phyloP scores from a whole-genome alignment of 768 basidiomycete genomes.

The Dictyophora rubrovolvata region DNA sequence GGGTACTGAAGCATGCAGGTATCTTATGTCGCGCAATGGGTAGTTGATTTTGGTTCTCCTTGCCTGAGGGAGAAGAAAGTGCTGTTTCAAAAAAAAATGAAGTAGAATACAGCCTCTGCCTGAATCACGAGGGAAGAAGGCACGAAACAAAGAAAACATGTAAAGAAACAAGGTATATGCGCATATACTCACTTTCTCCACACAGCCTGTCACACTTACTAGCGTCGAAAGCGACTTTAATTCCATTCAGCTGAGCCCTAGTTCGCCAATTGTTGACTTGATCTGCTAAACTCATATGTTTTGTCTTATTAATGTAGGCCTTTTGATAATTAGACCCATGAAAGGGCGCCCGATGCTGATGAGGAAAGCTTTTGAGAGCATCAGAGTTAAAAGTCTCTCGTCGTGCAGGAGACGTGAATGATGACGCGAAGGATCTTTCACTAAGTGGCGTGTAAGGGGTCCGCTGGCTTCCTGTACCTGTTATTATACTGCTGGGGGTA shows the following conservation, averaged over 20 bases:
- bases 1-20: slow-evolving; percentile 39
- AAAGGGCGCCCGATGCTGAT: background rate
- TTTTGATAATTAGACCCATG: background rate
- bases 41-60: slow-evolving; percentile 17
- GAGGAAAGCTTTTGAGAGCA: background rate
- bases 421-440: background rate
- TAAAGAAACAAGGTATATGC: slow-evolving; percentile 39
- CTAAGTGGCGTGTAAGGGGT: background rate
- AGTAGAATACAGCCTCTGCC: slow-evolving; percentile 20
- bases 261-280: slow-evolving; percentile 64
- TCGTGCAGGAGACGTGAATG: background rate
- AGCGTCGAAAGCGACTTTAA: slow-evolving; percentile 41
- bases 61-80: slow-evolving; percentile 26
- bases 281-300: slow-evolving; percentile 44
- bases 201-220: slow-evolving; percentile 29
- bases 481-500: background rate
- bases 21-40: slow-evolving; percentile 2
- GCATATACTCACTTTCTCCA: slow-evolving; percentile 38
- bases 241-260: slow-evolving; percentile 60
- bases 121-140: slow-evolving; percentile 37
- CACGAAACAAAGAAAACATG: slow-evolving; percentile 27
- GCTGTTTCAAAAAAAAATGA: slow-evolving; percentile 20
- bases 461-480: background rate
- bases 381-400: too few species aligned
- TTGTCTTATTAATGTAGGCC: slow-evolving; percentile 15